Conservation (phyloP, 2,329 filamentous ascomycete species). For the Aspergillus hiratsukae region DNA sequence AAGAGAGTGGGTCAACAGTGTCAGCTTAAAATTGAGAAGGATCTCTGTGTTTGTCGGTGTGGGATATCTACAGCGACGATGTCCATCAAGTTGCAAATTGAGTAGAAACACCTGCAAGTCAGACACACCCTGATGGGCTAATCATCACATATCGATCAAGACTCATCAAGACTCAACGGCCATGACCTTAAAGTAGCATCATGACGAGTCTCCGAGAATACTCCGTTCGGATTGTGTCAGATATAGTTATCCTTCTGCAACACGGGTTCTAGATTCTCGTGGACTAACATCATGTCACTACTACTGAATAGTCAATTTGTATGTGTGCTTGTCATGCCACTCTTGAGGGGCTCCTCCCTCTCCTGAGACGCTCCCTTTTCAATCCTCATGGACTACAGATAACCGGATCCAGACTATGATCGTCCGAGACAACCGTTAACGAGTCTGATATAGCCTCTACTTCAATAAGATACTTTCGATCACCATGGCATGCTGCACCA, state of each 20-base stretch:
- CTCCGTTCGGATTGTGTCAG: background rate
- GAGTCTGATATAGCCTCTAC: background rate
- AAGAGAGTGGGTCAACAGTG: background rate
- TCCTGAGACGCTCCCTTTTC: background rate
- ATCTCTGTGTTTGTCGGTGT: background rate
- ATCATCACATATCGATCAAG: background rate
- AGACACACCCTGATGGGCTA: background rate
- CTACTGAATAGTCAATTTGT: background rate
- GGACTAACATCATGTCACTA: background rate
- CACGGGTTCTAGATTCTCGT: background rate
- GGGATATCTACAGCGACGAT: background rate
- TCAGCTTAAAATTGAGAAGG: background rate
- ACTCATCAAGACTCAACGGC: background rate
- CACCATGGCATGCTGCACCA: slow-evolving; percentile 15
- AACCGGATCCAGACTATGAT: too few species aligned
- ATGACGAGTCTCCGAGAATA: background rate
- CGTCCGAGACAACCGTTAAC: too few species aligned
- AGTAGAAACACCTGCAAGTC: background rate
- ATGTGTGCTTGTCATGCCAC: background rate
- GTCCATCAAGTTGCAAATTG: background rate
- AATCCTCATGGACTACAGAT: background rate
- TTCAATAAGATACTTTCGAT: slow-evolving; percentile 11
- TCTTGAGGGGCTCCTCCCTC: background rate
- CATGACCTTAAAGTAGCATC: too few species aligned
- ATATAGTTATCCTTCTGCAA: background rate